Percentiles rank a stretch among this genome's conserved stretches.
These are phyloP conservation scores for Triticum dicoccoides DNA, from an alignment of 176 grass and related monocot genomes.

Conservation along the genomic window DNA sequence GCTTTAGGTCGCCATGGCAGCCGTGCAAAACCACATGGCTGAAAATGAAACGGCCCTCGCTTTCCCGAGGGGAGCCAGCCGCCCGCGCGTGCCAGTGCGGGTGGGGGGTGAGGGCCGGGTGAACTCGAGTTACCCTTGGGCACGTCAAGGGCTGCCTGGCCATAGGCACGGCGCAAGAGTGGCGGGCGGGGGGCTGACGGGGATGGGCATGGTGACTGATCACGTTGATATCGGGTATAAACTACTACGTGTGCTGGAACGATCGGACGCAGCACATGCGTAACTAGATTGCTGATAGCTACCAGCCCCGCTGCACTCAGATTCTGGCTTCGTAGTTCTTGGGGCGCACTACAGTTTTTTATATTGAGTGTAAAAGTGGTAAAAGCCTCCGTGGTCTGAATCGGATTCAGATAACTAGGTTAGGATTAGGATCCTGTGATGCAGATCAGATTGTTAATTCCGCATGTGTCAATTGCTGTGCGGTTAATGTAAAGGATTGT, in stretches of 20 bases:
- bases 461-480: neutral
- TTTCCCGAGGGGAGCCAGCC: conserved; percentile 17
- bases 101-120: neutral
- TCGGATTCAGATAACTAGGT: conserved; percentile 17
- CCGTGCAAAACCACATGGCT: neutral
- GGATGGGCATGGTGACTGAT: neutral
- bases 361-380: neutral
- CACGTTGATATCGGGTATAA: neutral
- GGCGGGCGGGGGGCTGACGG: neutral
- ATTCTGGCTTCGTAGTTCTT: neutral
- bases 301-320: too few relatives aligned
- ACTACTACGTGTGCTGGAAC: neutral
- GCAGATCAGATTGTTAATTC: conserved; percentile 8
- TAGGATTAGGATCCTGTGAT: neutral
- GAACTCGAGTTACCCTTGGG: conserved; percentile 34
- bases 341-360: neutral
- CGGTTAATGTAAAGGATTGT: neutral
- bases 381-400: neutral
- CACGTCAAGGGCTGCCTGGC: conserved; percentile 37
- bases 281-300: neutral
- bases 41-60: conserved; percentile 36
- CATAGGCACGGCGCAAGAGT: neutral
- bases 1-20: neutral
- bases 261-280: neutral
- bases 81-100: neutral